phyloP scores from a whole-genome alignment of 805 yeast species.

The Candida gorgasii region DNA sequence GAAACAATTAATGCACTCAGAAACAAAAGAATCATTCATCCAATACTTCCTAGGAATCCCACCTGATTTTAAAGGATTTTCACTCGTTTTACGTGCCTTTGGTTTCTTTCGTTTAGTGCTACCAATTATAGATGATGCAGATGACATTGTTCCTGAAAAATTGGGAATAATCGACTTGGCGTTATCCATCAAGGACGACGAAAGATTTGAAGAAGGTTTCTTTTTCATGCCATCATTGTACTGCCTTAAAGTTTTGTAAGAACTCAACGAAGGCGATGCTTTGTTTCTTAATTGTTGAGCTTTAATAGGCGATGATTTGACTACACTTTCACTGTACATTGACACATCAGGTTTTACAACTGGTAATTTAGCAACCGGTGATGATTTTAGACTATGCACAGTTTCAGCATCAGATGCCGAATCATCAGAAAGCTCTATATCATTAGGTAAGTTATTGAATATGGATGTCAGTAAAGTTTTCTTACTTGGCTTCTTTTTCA shows the following conservation, averaged over 20 bases:
- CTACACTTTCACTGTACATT: constrained; percentile 26
- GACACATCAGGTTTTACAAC: constrained; percentile 21
- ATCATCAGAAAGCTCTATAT: constrained; percentile 47
- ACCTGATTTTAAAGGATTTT: constrained; percentile 46
- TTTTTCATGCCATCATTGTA: constrained; percentile 20
- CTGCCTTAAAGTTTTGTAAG: constrained; percentile 24
- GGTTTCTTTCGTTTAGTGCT: constrained; percentile 11
- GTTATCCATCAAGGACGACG: constrained; percentile 36
- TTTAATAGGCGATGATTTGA: constrained; percentile 28
- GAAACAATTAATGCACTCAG: constrained; percentile 84
- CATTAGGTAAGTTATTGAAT: constrained; percentile 48
- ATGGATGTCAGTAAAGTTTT: constrained; percentile 25
- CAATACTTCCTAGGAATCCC: constrained; percentile 80
- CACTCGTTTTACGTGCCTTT: constrained; percentile 28
- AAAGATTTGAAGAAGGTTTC: constrained; percentile 32
- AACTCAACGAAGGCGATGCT: constrained; percentile 23
- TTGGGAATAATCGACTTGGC: constrained; percentile 38
- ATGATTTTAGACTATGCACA: constrained; percentile 13
- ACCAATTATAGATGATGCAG: constrained; percentile 29
- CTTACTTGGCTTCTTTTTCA: too few species aligned
- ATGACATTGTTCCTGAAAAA: constrained; percentile 26
- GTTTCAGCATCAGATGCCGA: constrained; percentile 45
- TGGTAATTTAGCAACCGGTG: constrained; percentile 10
- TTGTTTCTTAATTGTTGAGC: constrained; percentile 21
- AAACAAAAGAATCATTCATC: constrained; percentile 94